phyloP scores from a whole-genome alignment of 371 early-diverging fungal genomes.

The Saksenaea vasiformis region DNA sequence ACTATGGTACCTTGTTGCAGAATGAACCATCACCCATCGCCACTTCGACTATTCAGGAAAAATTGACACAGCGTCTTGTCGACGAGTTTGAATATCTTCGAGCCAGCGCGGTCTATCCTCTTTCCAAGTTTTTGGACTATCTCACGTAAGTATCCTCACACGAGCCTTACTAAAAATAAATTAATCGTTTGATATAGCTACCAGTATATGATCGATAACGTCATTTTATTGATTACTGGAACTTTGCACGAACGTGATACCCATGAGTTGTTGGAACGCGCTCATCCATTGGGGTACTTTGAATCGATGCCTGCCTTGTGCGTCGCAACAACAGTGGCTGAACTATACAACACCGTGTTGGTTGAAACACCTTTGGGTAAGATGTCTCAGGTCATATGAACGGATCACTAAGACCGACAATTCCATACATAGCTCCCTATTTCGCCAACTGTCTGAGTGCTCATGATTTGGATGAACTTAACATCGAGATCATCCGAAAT shows the following conservation, averaged over 20 bases:
- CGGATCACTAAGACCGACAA: not conserved
- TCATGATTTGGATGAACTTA: constrained; percentile 96
- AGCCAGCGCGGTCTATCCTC: constrained; percentile 79
- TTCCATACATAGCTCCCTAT: constrained; percentile 80
- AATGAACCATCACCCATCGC: constrained; percentile 96
- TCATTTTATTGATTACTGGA: constrained; percentile 96
- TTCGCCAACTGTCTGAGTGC: constrained; percentile 96
- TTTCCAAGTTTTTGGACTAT: constrained; percentile 93
- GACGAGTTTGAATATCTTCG: constrained; percentile 93
- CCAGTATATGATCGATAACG: constrained; percentile 99
- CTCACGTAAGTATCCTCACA: constrained; percentile 73
- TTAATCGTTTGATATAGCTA: constrained; percentile 59
- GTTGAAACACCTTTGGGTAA: constrained; percentile 95
- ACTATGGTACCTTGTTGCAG: constrained; percentile 92
- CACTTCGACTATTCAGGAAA: constrained; percentile 89
- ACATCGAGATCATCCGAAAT: constrained; percentile 98
- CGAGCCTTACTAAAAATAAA: not conserved
- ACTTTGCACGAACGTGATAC: constrained; percentile 97
- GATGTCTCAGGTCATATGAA: not conserved
- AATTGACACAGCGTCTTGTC: constrained; percentile 87
- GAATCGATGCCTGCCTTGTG: constrained; percentile 97
- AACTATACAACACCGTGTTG: constrained; percentile 94
- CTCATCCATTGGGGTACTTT: constrained; percentile 96
- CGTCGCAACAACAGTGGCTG: constrained; percentile 94
- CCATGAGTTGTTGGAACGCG: constrained; percentile 93